These are phyloP conservation scores for Aspergillus pseudonomiae DNA, from an alignment of 2,329 filamentous ascomycete genomes.

Conservation along the genomic window DNA sequence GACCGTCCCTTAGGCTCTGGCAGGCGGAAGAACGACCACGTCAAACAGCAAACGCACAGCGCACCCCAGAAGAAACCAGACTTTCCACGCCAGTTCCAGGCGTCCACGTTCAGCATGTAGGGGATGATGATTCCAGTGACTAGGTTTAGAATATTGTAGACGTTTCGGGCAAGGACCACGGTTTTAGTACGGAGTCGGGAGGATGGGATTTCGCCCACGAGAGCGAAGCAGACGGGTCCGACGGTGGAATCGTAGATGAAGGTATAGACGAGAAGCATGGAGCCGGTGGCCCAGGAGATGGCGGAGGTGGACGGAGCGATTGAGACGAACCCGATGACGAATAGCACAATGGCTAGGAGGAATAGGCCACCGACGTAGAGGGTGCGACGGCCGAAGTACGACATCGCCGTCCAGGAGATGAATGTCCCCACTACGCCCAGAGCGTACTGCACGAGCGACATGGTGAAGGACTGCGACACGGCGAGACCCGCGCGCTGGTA, in stretches of 20 bases:
- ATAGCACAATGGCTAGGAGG: slow-evolving; percentile 24
- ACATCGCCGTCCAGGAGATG: slow-evolving; percentile 52
- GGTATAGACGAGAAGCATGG: slow-evolving; percentile 56
- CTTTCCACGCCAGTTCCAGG: slow-evolving; percentile 81
- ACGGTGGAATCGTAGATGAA: slow-evolving; percentile 59
- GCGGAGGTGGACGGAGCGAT: slow-evolving; percentile 24
- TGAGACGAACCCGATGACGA: slow-evolving; percentile 29
- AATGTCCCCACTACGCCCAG: slow-evolving; percentile 59
- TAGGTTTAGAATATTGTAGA: slow-evolving; percentile 51
- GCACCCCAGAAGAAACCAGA: slow-evolving; percentile 82
- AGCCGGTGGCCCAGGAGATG: slow-evolving; percentile 44
- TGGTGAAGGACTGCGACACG: slow-evolving; percentile 36
- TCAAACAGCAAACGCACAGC: slow-evolving; percentile 71
- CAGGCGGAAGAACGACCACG: slow-evolving; percentile 76
- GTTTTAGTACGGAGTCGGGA: slow-evolving; percentile 59
- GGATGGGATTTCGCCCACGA: slow-evolving; percentile 58
- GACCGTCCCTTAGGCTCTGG: slow-evolving; percentile 76
- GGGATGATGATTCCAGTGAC: slow-evolving; percentile 70
- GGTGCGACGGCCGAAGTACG: slow-evolving; percentile 41
- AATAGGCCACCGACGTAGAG: slow-evolving; percentile 38
- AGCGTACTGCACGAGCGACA: slow-evolving; percentile 60
- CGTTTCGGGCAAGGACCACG: slow-evolving; percentile 54
- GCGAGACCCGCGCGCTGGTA: slow-evolving; percentile 42
- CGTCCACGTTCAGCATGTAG: slow-evolving; percentile 83
- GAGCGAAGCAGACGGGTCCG: slow-evolving; percentile 56